Conservation (phyloP, 1,139 yeast genomes). For the Hemisphaericaspora xylofermentans region DNA sequence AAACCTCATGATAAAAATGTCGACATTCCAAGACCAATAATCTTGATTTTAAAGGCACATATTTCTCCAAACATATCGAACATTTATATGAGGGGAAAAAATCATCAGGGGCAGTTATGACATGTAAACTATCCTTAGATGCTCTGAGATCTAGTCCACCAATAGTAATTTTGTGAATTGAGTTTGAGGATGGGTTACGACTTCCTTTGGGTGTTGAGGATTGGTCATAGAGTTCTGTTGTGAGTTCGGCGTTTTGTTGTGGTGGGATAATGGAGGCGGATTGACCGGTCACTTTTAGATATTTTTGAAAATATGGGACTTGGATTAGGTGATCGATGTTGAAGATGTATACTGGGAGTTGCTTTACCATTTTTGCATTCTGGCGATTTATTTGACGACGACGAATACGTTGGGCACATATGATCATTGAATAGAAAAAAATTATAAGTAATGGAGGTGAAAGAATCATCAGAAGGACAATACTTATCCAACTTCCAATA, state of each 20-base stretch:
- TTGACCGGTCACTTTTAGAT: slow-evolving; percentile 27
- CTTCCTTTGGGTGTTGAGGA: slow-evolving; percentile 16
- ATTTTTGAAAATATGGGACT: slow-evolving; percentile 25
- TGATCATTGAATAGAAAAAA: slow-evolving; percentile 33
- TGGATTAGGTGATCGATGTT: slow-evolving; percentile 37
- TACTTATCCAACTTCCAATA: slow-evolving; percentile 41
- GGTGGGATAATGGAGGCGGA: slow-evolving; percentile 15
- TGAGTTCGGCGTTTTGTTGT: slow-evolving; percentile 5
- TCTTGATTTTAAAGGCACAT: slow-evolving; percentile 35
- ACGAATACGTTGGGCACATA: slow-evolving; percentile 31
- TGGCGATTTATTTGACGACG: slow-evolving; percentile 28
- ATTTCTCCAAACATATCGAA: slow-evolving; percentile 46
- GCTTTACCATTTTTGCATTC: slow-evolving; percentile 36
- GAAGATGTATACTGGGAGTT: slow-evolving; percentile 41
- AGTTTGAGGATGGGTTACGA: slow-evolving; percentile 20
- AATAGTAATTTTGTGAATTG: slow-evolving; percentile 23
- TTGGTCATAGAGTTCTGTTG: slow-evolving; percentile 10
- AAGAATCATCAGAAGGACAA: slow-evolving; percentile 40
- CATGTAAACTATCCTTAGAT: slow-evolving; percentile 20
- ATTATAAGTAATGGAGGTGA: slow-evolving; percentile 46
- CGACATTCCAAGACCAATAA: slow-evolving; percentile 45
- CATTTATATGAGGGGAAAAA: slow-evolving; percentile 44
- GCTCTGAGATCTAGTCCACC: slow-evolving; percentile 35
- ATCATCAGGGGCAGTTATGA: slow-evolving; percentile 35
- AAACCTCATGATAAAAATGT: slow-evolving; percentile 45